Base-by-base conservation (phyloP, 2,329 filamentous ascomycete genomes). In the Colletotrichum limetticola region DNA sequence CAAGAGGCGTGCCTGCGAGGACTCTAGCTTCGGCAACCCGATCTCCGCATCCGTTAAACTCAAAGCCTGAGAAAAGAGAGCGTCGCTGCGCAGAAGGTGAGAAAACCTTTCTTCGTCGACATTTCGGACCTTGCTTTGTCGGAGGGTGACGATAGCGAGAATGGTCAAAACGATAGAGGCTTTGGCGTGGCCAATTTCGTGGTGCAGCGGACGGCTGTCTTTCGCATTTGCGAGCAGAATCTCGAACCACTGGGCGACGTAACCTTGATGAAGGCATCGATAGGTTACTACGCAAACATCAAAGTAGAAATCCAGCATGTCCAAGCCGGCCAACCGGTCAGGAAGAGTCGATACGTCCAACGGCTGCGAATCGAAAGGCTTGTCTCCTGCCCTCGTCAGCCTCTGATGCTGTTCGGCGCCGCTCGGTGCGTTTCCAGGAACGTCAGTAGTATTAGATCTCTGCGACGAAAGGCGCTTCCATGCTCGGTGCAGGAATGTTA, bases 251-350 rank as follows among this genome's bases (percentile, higher is more conserved):
- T 75, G 68, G 59, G 86, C 83, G 8, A 89, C 85, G 16, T 83
- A 86, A 0, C 85, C 86, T 5, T 87, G 82, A 76, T 91, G 87
- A 28, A 91, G 78, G 71, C 90, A 89, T 4, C 89, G 85, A 76
- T 91, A 90, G 0, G 89, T 91, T 5, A 89, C 88, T 35, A 89
- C 86, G 22, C 88, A 89, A 74, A 87, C 87, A 58, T 91, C 89
- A 76, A 91, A 91, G 75, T 91, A 91, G 26, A 88, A 83, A 5
- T 76, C 70, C 53, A 82, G 66, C 16, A 81, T 75, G 1, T 77
- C 71, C 9, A 71, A 57, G 12, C 76, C 74, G 2, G 69, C 49
- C 1, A 75, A 58, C 2, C 68, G 74, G 4, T 77, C 69, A 6
- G 77, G 76, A 5, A 79, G 72, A 11, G 75, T 69, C 19, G 76